A percentile compares a stretch with the other conserved stretches of the same genome.
These are phyloP conservation scores for Mrakia blollopis DNA, from an alignment of 768 basidiomycete genomes.

Conservation along the genomic window DNA sequence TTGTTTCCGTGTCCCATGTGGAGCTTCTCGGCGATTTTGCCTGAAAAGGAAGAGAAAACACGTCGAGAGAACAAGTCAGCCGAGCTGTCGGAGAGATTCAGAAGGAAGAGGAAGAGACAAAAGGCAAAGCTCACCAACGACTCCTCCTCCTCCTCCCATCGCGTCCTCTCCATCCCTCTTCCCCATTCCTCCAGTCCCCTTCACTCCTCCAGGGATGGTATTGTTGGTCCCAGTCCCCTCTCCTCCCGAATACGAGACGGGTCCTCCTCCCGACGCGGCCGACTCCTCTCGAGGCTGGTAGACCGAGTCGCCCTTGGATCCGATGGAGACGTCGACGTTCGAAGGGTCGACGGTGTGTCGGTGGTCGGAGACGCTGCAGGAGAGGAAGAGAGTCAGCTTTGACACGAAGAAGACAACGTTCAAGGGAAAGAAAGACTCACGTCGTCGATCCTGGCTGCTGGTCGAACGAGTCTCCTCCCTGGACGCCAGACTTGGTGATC, in stretches of 20 bases:
- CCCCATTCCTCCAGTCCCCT: slow-evolving; percentile 13
- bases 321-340: neutral
- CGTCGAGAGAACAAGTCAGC: neutral
- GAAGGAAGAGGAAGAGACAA: no score
- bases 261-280: neutral
- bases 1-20: slow-evolving; percentile 5
- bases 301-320: neutral
- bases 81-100: no score
- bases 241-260: neutral
- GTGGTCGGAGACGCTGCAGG: neutral
- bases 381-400: neutral
- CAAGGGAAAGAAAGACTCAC: neutral
- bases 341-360: neutral
- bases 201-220: neutral
- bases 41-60: neutral
- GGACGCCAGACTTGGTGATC: neutral
- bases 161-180: slow-evolving; percentile 8
- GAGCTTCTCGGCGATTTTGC: neutral
- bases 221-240: neutral
- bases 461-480: neutral
- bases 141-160: slow-evolving; percentile 8
- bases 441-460: neutral
- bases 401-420: neutral
- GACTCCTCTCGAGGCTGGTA: neutral
- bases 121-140: neutral